Base-by-base conservation (phyloP, 345 rosid genomes). In the Microthlaspi erraticum region DNA sequence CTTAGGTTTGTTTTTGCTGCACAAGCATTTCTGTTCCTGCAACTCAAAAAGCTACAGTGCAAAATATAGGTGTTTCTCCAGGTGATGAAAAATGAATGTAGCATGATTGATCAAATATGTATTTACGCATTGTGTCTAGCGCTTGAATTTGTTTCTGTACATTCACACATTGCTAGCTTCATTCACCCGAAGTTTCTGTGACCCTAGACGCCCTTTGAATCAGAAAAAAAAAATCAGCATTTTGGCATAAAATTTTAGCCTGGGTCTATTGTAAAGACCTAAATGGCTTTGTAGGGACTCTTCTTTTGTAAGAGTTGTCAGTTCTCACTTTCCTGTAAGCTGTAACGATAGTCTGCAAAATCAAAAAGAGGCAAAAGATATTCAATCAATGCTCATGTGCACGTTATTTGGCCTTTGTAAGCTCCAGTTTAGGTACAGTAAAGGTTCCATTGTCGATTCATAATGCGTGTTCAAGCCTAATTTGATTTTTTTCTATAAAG, bases 261-360 rank as follows among this genome's bases (percentile, higher is more conserved):
- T 32, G 2, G 50, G 60, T 41, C 12, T 43, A 32, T 41, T 39
- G 52, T 71, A 43, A 61, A 36, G 36, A 60, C 16, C 6, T 64
- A 20, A 54, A 63, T 32, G 33, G 32, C 8, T 39, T 49, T 50
- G 59, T 39, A 18, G 37, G 1, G 9, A 36, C 43, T 53, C 8
- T 17, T 64, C 5, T 56, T 31, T 37, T 33, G 38, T 42, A 20
- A 26, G 29, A 26, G 29, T 26, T 26, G 45, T 34, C 5, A 53
- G 39, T 38, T 52, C 26, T 72, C 51, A 18, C 36, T 38, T 46
- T 56, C 36, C 41, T 37, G 65, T 64, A 63, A 63, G 16, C 41
- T 55, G 55, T 44, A 72, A 53, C 26, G 10, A 63, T 29, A 54
- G 49, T 63, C 38, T 72, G 59, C 54, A 44, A 55, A 26, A 23